A percentile compares a stretch with the other conserved stretches of the same genome.
Evolutionary conservation across 257 asterid species (phyloP).

Genomic region (Solanum ahanhuiri): DNA sequence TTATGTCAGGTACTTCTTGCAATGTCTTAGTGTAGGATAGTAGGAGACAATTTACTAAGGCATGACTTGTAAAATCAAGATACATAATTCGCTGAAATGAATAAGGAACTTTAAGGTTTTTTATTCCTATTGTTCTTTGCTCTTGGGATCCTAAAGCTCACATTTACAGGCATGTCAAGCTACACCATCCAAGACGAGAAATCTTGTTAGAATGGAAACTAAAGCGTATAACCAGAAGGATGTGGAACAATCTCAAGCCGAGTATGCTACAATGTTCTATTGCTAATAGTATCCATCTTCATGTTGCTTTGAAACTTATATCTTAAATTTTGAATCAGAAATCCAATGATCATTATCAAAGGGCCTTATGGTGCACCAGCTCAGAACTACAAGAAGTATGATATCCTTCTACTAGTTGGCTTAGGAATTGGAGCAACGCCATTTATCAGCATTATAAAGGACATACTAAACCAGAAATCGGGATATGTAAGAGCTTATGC

Average conservation of each 20-base stretch:
- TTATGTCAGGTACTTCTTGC: not conserved
- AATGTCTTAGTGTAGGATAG: not conserved
- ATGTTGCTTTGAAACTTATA: not conserved
- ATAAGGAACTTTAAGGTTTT: not conserved
- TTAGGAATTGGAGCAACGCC: slow-evolving; percentile 98
- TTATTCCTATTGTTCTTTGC: not conserved
- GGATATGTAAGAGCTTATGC: slow-evolving; percentile 25
- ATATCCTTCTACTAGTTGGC: slow-evolving; percentile 72
- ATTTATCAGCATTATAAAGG: slow-evolving; percentile 74
- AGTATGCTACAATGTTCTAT: slow-evolving; percentile 23
- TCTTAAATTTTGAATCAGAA: slow-evolving; percentile 21
- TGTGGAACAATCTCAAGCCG: slow-evolving; percentile 17
- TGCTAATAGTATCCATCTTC: not conserved
- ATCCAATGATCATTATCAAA: slow-evolving; percentile 54
- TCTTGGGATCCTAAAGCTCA: not conserved
- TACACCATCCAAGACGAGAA: slow-evolving; percentile 30
- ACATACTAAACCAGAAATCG: slow-evolving; percentile 44
- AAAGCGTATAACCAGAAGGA: slow-evolving; percentile 25
- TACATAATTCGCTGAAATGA: not conserved
- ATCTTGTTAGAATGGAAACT: slow-evolving; percentile 64
- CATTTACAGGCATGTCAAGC: slow-evolving; percentile 45
- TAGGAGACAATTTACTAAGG: not conserved
- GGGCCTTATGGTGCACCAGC: slow-evolving; percentile 98
- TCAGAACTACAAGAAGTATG: slow-evolving; percentile 78
- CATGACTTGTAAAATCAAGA: not conserved